phyloP scores from a whole-genome alignment of 2,329 filamentous ascomycete genomes.

The Diaporthe sp. region DNA sequence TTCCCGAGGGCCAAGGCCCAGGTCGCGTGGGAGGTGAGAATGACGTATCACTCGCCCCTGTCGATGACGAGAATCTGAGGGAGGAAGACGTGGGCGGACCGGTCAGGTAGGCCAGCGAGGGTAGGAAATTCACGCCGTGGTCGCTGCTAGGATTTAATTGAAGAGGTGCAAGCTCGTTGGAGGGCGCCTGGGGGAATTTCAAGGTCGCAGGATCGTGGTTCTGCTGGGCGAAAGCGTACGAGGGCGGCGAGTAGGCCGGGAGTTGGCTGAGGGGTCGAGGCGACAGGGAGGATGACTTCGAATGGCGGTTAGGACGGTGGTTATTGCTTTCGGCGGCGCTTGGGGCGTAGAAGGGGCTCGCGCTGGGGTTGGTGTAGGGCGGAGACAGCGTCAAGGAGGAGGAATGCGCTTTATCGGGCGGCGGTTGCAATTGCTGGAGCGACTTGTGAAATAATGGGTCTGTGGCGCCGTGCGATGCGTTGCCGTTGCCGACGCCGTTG shows the following conservation, averaged over 20 bases:
- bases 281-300: constrained; percentile 36
- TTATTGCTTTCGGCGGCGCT: constrained; percentile 20
- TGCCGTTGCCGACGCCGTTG: constrained; percentile 23
- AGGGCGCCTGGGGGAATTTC: constrained; percentile 47
- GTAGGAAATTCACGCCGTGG: constrained; percentile 46
- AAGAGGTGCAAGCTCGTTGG: constrained; percentile 56
- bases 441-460: constrained; percentile 24
- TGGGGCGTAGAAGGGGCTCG: constrained; percentile 21
- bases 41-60: constrained; percentile 36
- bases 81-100: constrained; percentile 36
- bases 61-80: constrained; percentile 41
- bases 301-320: constrained; percentile 10
- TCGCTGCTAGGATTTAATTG: constrained; percentile 44
- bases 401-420: constrained; percentile 36
- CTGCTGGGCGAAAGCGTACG: constrained; percentile 42
- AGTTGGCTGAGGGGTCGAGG: constrained; percentile 38
- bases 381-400: constrained; percentile 34
- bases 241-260: constrained; percentile 49
- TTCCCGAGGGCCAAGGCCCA: constrained; percentile 59
- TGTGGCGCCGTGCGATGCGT: background rate
- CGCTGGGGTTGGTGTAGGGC: constrained; percentile 31
- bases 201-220: constrained; percentile 46
- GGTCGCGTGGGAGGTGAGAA: constrained; percentile 38
- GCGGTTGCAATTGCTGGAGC: constrained; percentile 36
- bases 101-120: constrained; percentile 56